Percentiles rank a stretch among this genome's conserved stretches.
These are phyloP conservation scores for Aspergillus leporis DNA, from an alignment of 495 filamentous ascomycete species.

Conservation along the genomic window DNA sequence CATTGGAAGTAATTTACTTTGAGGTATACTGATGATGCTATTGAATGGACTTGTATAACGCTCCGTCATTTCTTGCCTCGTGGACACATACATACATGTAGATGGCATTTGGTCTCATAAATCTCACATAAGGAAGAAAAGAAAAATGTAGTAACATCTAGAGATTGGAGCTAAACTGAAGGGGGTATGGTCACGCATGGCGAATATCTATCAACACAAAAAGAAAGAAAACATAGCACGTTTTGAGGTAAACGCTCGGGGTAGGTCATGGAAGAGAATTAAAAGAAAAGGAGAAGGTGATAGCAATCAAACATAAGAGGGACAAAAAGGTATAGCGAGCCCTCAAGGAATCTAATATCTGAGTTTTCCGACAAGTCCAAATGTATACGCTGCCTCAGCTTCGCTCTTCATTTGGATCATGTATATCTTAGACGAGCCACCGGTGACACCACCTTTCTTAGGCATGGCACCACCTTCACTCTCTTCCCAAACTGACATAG, in stretches of 20 bases:
- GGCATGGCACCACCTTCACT: conserved; percentile 67
- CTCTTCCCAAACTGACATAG: conserved; percentile 84
- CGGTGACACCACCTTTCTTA: conserved; percentile 67
- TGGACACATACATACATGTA: conserved; percentile 7
- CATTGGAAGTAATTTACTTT: background rate
- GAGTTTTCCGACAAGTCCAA: conserved; percentile 60
- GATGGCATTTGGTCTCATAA: background rate
- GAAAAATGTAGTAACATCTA: background rate
- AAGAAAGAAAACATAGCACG: background rate
- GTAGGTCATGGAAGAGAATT: background rate
- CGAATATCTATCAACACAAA: background rate
- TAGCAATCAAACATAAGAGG: background rate
- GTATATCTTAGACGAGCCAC: conserved; percentile 71
- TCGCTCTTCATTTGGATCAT: conserved; percentile 78
- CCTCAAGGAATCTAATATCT: conserved; percentile 44
- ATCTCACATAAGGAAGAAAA: background rate
- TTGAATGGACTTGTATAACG: background rate
- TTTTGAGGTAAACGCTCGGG: background rate
- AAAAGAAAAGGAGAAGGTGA: background rate
- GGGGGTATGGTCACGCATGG: conserved; percentile 7
- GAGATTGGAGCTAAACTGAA: background rate
- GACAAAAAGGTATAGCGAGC: background rate
- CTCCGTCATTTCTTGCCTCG: conserved; percentile 1
- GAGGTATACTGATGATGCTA: background rate
- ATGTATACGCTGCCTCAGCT: conserved; percentile 60